Evolutionary conservation across 2,329 filamentous ascomycete species (phyloP).

Genomic region (Fusarium caatingaense): DNA sequence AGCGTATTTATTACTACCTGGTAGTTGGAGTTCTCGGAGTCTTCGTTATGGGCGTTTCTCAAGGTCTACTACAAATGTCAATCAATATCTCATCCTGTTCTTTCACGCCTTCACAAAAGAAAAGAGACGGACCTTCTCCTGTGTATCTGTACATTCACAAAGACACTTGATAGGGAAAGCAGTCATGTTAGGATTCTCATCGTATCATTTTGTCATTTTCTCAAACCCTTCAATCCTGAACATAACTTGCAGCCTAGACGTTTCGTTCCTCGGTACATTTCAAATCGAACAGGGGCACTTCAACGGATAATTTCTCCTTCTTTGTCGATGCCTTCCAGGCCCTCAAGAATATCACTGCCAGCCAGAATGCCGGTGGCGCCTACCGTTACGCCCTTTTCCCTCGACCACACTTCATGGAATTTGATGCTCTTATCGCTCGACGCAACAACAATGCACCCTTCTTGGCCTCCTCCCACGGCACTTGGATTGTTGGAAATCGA

Average conservation of each 20-base stretch:
- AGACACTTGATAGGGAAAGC: neutral
- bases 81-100: constrained; percentile 9
- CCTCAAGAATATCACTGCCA: constrained; percentile 87
- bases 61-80: constrained; percentile 7
- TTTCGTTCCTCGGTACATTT: constrained; percentile 2
- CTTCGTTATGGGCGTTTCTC: constrained; percentile 9
- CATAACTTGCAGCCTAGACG: constrained; percentile 29
- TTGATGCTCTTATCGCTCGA: constrained; percentile 93
- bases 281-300: constrained; percentile 42
- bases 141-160: constrained; percentile 18
- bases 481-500: constrained; percentile 48
- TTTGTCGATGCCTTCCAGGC: constrained; percentile 81
- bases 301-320: constrained; percentile 78
- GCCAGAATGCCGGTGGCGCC: constrained; percentile 73
- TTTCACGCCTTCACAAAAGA: neutral
- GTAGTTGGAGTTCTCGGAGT: constrained; percentile 38
- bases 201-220: constrained; percentile 25
- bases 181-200: constrained; percentile 2
- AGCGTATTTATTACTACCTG: constrained; percentile 33
- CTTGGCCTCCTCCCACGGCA: constrained; percentile 45
- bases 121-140: neutral
- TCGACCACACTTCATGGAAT: constrained; percentile 95
- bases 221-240: constrained; percentile 20
- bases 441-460: constrained; percentile 84
- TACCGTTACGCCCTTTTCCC: constrained; percentile 65